phyloP scores from a whole-genome alignment of 768 basidiomycete genomes.

The Terana coerulea region DNA sequence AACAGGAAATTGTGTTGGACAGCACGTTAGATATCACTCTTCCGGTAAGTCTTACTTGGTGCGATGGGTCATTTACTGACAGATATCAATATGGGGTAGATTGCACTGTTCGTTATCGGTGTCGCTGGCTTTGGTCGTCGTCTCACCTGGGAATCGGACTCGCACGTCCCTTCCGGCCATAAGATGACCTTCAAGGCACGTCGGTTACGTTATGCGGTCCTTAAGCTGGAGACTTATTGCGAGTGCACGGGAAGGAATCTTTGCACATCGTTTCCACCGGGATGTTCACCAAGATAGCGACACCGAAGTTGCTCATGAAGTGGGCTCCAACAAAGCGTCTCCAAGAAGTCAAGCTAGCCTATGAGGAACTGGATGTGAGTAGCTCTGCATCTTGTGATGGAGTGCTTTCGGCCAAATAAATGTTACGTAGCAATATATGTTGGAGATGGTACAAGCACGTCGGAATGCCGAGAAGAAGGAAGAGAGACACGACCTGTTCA shows the following conservation, averaged over 20 bases:
- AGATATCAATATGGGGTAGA: too few relatives aligned
- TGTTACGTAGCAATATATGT: slow-evolving; percentile 38
- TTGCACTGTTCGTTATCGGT: slow-evolving; percentile 52
- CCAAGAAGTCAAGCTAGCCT: slow-evolving; percentile 20
- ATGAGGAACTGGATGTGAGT: slow-evolving; percentile 27
- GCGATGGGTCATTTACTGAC: too few relatives aligned
- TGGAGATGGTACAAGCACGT: slow-evolving; percentile 49
- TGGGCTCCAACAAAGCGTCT: slow-evolving; percentile 17
- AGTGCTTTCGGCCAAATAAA: background rate
- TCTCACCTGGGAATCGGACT: slow-evolving; percentile 46
- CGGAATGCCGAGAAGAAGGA: slow-evolving; percentile 32
- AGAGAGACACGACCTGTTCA: slow-evolving; percentile 48
- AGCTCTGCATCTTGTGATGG: background rate
- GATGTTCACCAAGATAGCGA: slow-evolving; percentile 21
- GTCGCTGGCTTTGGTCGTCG: slow-evolving; percentile 52
- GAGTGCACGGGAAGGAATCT: slow-evolving; percentile 16
- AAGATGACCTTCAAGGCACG: slow-evolving; percentile 24
- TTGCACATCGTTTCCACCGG: slow-evolving; percentile 26
- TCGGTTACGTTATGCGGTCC: background rate
- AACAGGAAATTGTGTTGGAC: slow-evolving; percentile 37
- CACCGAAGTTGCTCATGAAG: slow-evolving; percentile 23
- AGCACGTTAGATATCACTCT: slow-evolving; percentile 51
- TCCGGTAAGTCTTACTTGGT: slow-evolving; percentile 38
- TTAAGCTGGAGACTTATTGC: background rate
- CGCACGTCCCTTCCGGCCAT: slow-evolving; percentile 39